These are phyloP conservation scores for Trichoderma endophyticum DNA, from an alignment of 2,329 filamentous ascomycete genomes.

Conservation along the genomic window DNA sequence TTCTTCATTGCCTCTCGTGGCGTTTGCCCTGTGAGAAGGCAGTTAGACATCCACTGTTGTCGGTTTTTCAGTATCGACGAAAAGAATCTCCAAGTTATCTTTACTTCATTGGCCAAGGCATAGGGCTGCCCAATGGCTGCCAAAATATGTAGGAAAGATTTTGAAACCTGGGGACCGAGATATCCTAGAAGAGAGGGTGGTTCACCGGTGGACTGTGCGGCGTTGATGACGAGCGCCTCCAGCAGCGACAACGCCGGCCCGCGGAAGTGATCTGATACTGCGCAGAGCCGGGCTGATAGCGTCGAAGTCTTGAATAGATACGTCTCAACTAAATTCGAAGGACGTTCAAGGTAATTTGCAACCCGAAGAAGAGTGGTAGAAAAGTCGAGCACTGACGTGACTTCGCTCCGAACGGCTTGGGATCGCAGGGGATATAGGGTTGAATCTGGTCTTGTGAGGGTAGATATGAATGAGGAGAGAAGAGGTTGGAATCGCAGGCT, in stretches of 20 bases:
- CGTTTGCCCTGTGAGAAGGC: conserved; percentile 82
- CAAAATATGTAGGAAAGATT: conserved; percentile 77
- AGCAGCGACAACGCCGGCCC: conserved; percentile 65
- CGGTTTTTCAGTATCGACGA: conserved; percentile 82
- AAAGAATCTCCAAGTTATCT: conserved; percentile 78
- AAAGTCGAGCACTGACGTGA: conserved; percentile 62
- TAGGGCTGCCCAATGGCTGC: conserved; percentile 75
- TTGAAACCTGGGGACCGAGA: conserved; percentile 76
- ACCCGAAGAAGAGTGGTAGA: conserved; percentile 68
- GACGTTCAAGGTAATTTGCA: conserved; percentile 59
- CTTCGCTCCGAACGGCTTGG: conserved; percentile 58
- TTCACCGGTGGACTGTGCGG: conserved; percentile 64
- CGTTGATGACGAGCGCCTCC: conserved; percentile 68
- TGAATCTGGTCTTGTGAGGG: conserved; percentile 49
- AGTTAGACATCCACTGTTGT: conserved; percentile 95
- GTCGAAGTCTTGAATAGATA: conserved; percentile 80
- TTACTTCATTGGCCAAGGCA: conserved; percentile 60
- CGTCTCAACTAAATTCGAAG: conserved; percentile 65
- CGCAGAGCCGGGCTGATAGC: conserved; percentile 72
- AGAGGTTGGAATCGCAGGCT: conserved; percentile 76
- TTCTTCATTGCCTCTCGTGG: conserved; percentile 70
- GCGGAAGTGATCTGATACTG: conserved; percentile 63
- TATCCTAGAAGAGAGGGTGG: conserved; percentile 93
- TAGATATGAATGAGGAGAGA: conserved; percentile 60
- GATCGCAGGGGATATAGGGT: conserved; percentile 58